These are phyloP conservation scores for Tripterygium wilfordii DNA, from an alignment of 177 flowering plant species.

Conservation along the genomic window DNA sequence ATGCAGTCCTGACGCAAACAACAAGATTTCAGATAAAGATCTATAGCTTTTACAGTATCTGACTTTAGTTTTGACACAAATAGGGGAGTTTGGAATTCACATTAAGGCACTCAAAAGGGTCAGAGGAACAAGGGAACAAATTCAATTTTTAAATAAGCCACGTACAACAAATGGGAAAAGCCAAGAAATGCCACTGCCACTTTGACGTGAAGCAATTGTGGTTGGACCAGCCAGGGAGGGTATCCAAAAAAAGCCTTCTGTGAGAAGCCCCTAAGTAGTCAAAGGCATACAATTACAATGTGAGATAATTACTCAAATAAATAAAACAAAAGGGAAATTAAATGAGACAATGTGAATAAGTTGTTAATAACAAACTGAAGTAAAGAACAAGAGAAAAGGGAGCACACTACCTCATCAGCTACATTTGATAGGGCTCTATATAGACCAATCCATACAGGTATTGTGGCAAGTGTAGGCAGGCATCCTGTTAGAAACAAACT, in stretches of 20 bases:
- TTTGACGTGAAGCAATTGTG: conserved; percentile 80
- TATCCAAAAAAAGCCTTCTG: conserved; percentile 99
- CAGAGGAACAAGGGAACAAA: too few relatives aligned
- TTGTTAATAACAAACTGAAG: neutral
- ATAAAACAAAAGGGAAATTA: neutral
- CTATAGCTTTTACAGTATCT: too few relatives aligned
- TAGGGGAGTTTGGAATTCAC: neutral
- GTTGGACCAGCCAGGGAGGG: conserved; percentile 99
- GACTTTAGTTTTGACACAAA: too few relatives aligned
- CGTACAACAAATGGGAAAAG: conserved; percentile 93
- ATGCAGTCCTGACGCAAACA: too few relatives aligned
- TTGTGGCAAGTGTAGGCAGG: conserved; percentile 94
- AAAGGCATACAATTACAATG: neutral
- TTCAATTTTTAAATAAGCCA: too few relatives aligned
- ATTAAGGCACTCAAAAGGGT: conserved; percentile 28
- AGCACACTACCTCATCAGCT: conserved; percentile 78
- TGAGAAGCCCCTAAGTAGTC: conserved; percentile 75
- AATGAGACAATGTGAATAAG: neutral
- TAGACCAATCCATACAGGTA: conserved; percentile 98
- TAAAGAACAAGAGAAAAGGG: too few relatives aligned
- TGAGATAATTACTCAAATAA: neutral
- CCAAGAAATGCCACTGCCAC: conserved; percentile 92
- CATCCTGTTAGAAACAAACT: conserved; percentile 51
- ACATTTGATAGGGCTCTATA: conserved; percentile 99
- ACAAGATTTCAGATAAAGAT: too few relatives aligned